Evolutionary conservation across 768 basidiomycete species (phyloP), one percentile per base, ranked within the genome.

Genomic region (Paxillus rubicundulus): DNA sequence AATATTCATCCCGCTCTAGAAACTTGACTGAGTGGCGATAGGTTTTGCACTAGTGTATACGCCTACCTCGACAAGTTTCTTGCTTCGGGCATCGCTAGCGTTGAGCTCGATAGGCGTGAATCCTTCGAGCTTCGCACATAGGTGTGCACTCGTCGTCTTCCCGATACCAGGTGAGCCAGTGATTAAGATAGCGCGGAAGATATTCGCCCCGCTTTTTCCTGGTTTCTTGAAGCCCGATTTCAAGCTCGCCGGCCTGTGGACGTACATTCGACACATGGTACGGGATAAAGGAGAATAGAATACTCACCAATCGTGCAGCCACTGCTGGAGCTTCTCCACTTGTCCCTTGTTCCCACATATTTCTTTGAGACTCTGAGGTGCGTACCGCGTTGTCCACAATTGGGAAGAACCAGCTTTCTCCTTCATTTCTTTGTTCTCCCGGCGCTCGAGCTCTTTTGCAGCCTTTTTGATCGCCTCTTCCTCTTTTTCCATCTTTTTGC

Each of bases 131-230:
- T 89, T 88, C 2, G 95, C 95, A 59, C 89, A 87, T 27, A 99
- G 65, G 70, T 99, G 97, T 2, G 96, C 97, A 54, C 88, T 87
- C 1, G 94, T 97, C 4, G 97, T 99, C 74, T 98, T 99, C 20
- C 96, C 97, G 47, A 98, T 97, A 8, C 97, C 97, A 14, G 97
- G 97, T 2, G 95, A 84, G 0, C 97, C 97, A 2, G 91, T 91
- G 55, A 98, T 86, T 58, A 99, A 73, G 1, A 98, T 79, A 5
- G 92, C 93, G 20, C 93, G 86, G 69, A 79, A 96, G 7, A 85
- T 72, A 60, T 92, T 92, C 86, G 89, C 88, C 0, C 82, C 91
- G 54, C 81, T 84, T 72, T 95, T 95, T 0, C 97, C 97, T 1
- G 93, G 93, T 61, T 95, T 97, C 72, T 92, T 98, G 73, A 98